Percentiles rank a stretch among this genome's conserved stretches.
These are phyloP conservation scores for Spizellomyces sp. DNA, from an alignment of 192 early-diverging fungal genomes.

Conservation along the genomic window DNA sequence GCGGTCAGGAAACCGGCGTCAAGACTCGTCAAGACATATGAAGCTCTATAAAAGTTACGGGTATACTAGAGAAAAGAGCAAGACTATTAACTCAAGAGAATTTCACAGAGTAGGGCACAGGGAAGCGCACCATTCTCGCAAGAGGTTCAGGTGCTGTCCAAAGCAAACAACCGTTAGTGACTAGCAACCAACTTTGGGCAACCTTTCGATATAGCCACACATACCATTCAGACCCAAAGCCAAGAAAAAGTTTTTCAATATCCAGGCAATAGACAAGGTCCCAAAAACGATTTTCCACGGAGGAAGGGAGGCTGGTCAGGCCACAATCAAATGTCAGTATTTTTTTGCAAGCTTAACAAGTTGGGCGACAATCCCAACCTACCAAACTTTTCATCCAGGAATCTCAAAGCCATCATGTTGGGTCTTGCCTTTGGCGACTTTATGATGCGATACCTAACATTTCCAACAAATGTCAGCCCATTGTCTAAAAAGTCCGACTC, in stretches of 20 bases:
- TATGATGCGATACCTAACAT: no score
- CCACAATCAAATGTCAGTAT: neutral
- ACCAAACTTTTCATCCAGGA: no score
- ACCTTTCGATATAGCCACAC: neutral
- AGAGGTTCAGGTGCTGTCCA: conserved; percentile 77
- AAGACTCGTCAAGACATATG: conserved; percentile 86
- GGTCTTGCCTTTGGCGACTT: no score
- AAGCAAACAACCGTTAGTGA: conserved; percentile 7
- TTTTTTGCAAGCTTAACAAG: no score
- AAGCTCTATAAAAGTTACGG: conserved; percentile 85
- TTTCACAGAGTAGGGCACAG: conserved; percentile 31
- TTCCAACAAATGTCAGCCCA: no score
- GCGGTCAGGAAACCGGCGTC: conserved; percentile 95
- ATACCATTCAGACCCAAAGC: conserved; percentile 73
- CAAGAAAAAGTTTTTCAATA: conserved; percentile 69
- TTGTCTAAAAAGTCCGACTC: no score
- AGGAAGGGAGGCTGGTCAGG: conserved; percentile 28
- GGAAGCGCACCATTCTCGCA: conserved; percentile 61
- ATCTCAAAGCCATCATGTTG: no score
- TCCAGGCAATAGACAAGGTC: conserved; percentile 65
- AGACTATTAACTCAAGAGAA: conserved; percentile 10
- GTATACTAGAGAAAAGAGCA: conserved; percentile 66
- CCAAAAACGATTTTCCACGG: conserved; percentile 78
- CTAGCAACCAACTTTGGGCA: neutral
- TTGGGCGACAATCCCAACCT: no score